Percentiles rank a stretch among this genome's conserved stretches.
These are phyloP conservation scores for Phanerochaete carnosa DNA, from an alignment of 768 basidiomycete genomes.

Conservation along the genomic window DNA sequence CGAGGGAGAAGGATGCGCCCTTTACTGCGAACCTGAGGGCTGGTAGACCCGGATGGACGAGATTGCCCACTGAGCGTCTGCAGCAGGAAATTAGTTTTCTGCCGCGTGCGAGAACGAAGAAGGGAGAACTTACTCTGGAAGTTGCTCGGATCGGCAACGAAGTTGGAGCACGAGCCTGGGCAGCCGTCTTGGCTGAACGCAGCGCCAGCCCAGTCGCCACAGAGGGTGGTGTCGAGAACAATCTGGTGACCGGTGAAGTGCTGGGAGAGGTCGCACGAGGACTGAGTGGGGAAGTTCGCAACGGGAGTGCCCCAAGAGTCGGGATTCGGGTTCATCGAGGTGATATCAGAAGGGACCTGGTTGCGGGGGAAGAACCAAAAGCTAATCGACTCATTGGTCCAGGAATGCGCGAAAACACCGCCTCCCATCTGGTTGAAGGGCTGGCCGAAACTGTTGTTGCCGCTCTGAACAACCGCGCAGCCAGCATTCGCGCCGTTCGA, in stretches of 20 bases:
- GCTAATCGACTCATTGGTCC: slow-evolving; percentile 36
- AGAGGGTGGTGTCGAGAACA: slow-evolving; percentile 40
- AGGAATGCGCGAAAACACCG: slow-evolving; percentile 41
- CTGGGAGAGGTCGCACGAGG: slow-evolving; percentile 30
- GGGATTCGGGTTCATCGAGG: slow-evolving; percentile 33
- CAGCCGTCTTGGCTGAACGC: slow-evolving; percentile 28
- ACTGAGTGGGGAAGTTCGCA: slow-evolving; percentile 33
- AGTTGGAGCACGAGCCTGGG: slow-evolving; percentile 30
- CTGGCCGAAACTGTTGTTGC: slow-evolving; percentile 35
- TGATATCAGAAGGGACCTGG: slow-evolving; percentile 35
- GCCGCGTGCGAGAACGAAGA: slow-evolving; percentile 1
- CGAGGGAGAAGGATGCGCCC: neutral
- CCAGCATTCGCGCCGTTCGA: slow-evolving; percentile 32
- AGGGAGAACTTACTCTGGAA: slow-evolving; percentile 39
- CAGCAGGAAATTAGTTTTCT: slow-evolving; percentile 1
- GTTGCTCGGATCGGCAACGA: slow-evolving; percentile 53
- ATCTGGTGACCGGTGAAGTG: slow-evolving; percentile 37
- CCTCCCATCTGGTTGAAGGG: slow-evolving; percentile 41
- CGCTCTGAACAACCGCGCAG: slow-evolving; percentile 36
- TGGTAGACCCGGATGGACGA: slow-evolving; percentile 56
- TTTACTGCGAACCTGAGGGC: neutral
- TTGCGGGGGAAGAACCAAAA: slow-evolving; percentile 45
- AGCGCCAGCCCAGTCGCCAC: slow-evolving; percentile 42
- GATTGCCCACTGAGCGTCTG: slow-evolving; percentile 56
- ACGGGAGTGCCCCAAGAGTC: slow-evolving; percentile 40